Base-by-base conservation (phyloP, 352 stramenopile species). In the Peronospora belbahrii region DNA sequence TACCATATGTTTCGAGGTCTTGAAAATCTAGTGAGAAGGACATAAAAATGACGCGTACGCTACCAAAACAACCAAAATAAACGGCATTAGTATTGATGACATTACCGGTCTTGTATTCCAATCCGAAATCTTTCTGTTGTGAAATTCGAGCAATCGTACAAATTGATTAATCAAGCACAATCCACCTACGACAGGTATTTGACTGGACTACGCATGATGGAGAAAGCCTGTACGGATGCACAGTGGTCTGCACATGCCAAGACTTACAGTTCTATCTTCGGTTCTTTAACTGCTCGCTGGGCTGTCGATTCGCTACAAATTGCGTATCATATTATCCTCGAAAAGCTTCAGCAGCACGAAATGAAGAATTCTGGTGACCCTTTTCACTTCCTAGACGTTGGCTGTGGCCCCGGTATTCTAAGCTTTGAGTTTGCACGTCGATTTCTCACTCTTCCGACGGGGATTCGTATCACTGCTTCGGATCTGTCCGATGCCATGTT, bases 401-500 rank as follows among this genome's bases (percentile, higher is more conserved):
- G 59, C 4, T 67, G 59, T 17, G 63, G 63, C 0, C 59, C 63
- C 2, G 59, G 63, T 7, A 25, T 59, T 3, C 30, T 73, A 14
- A 57, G 55, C 30, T 73, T 73, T 43, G 59, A 67, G 47, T 65
- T 73, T 40, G 56, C 60, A 27, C 47, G 42, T 53, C 62, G 54
- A 8, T 73, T 60, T 34, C 47, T 58, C 25, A 43, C 15, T 18
- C 9, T 22, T 0, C 38, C 53, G 6, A 45, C 39, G 14, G 36
- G 42, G 19, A 54, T 65, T 23, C 36, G 57, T 27, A 59, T 77
- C 43, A 74, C 64, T 2, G 67, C 64, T 11, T 65, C 60, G 17
- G 67, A 78, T 61, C 27, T 74, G 5, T 64, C 61, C 15, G 58
- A 72, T 0, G 57, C 53, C 2, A 78, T 78, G 67, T 40, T 78